These are phyloP conservation scores for Trametes gibbosa DNA, from an alignment of 768 basidiomycete species.

Conservation along the genomic window DNA sequence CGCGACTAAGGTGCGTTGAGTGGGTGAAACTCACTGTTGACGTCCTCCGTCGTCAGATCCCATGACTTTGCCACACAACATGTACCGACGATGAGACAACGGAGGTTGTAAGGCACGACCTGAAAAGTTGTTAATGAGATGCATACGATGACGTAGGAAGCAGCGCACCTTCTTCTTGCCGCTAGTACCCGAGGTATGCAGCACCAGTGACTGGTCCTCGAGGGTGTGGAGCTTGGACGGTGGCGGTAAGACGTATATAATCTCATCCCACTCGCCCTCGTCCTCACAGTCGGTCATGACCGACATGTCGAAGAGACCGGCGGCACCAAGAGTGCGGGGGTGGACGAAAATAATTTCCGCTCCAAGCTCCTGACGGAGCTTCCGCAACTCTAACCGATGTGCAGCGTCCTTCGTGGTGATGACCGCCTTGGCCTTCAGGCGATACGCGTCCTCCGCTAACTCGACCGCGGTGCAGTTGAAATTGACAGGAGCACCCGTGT, in stretches of 20 bases:
- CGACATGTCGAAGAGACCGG: slow-evolving; percentile 17
- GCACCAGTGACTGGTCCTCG: slow-evolving; percentile 48
- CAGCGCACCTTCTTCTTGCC: slow-evolving; percentile 43
- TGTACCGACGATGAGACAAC: slow-evolving; percentile 42
- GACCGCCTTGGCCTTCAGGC: slow-evolving; percentile 40
- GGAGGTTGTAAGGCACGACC: slow-evolving; percentile 41
- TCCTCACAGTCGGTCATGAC: slow-evolving; percentile 13
- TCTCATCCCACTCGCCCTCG: slow-evolving; percentile 10
- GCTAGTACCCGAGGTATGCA: slow-evolving; percentile 60
- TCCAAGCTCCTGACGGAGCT: slow-evolving; percentile 34
- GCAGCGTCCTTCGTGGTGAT: slow-evolving; percentile 40
- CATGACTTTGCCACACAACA: slow-evolving; percentile 44
- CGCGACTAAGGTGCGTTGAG: too few relatives aligned
- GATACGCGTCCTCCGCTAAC: slow-evolving; percentile 40
- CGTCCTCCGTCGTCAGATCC: slow-evolving; percentile 37
- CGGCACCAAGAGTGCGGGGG: slow-evolving; percentile 3
- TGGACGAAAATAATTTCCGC: slow-evolving; percentile 38
- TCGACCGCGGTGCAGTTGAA: slow-evolving; percentile 44
- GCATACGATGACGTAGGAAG: background rate
- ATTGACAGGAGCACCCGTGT: slow-evolving; percentile 47
- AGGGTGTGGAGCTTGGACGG: slow-evolving; percentile 37
- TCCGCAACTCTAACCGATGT: slow-evolving; percentile 36
- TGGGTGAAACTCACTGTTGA: slow-evolving; percentile 42
- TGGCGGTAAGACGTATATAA: background rate
- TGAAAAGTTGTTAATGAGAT: background rate